Percentiles rank a stretch among this genome's conserved stretches.
Evolutionary conservation across 495 filamentous ascomycete genomes (phyloP).

Genomic region (Aspergillus hancockii): DNA sequence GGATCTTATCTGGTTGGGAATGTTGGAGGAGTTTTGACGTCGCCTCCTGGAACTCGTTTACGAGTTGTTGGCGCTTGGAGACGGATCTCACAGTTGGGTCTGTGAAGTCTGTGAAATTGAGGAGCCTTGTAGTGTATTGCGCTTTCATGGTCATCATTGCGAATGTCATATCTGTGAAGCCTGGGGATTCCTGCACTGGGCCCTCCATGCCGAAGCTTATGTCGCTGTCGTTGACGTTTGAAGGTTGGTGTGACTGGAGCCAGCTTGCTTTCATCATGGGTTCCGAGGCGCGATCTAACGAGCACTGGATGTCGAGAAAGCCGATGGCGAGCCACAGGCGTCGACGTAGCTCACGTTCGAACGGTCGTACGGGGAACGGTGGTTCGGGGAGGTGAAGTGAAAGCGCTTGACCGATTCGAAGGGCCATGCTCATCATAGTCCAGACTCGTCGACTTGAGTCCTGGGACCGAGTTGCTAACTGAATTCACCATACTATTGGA

Average conservation of each 20-base stretch:
- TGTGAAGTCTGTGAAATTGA: constrained; percentile 33
- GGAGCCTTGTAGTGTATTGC: constrained; percentile 25
- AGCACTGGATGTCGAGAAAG: constrained; percentile 37
- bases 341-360: constrained; percentile 38
- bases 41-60: constrained; percentile 29
- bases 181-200: constrained; percentile 18
- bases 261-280: constrained; percentile 41
- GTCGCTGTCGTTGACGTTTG: constrained; percentile 37
- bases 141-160: constrained; percentile 27
- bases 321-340: constrained; percentile 40
- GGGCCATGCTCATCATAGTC: constrained; percentile 65
- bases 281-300: constrained; percentile 37
- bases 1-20: constrained; percentile 23
- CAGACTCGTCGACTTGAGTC: constrained; percentile 45
- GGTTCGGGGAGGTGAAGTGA: constrained; percentile 55
- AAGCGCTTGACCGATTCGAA: constrained; percentile 67
- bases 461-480: constrained; percentile 47
- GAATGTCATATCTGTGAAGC: constrained; percentile 39
- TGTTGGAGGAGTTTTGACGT: constrained; percentile 25
- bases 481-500: constrained; percentile 19
- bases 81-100: constrained; percentile 27
- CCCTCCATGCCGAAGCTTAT: constrained; percentile 31
- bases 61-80: constrained; percentile 29
- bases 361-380: constrained; percentile 32
- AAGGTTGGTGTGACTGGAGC: constrained; percentile 29